These are phyloP conservation scores for Dioszegia hungarica DNA, from an alignment of 768 basidiomycete genomes.

Conservation along the genomic window DNA sequence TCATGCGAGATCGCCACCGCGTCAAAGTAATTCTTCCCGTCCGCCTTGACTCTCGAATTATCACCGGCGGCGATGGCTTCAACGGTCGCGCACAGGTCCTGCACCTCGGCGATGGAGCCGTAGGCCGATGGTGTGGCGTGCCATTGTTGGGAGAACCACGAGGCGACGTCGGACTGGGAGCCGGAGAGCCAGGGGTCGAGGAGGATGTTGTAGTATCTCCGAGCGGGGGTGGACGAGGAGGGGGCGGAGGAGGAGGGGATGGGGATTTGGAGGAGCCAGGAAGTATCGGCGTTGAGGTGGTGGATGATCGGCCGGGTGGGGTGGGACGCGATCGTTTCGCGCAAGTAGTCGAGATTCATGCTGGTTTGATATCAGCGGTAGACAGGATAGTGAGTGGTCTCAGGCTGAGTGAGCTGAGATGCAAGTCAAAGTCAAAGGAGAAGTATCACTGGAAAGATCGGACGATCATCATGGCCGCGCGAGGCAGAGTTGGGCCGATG, in stretches of 20 bases:
- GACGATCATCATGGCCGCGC: background rate
- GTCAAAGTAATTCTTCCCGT: conserved; percentile 3
- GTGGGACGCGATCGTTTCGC: background rate
- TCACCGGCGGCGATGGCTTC: background rate
- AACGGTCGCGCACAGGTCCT: conserved; percentile 8
- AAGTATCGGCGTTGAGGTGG: conserved; percentile 20
- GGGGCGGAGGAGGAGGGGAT: conserved; percentile 2
- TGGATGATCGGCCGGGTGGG: conserved; percentile 1
- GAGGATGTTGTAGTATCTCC: conserved; percentile 21
- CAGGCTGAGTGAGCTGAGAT: too few species aligned
- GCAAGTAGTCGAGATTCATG: background rate
- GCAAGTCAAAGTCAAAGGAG: too few species aligned
- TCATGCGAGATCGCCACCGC: conserved; percentile 23
- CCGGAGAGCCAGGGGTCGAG: conserved; percentile 20
- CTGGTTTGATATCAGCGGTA: background rate
- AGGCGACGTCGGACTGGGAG: conserved; percentile 18
- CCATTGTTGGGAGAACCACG: conserved; percentile 16
- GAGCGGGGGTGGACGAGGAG: background rate
- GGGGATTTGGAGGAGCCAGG: conserved; percentile 21
- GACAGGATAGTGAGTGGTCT: too few species aligned
- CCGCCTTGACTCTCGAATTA: background rate
- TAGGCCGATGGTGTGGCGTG: conserved; percentile 14
- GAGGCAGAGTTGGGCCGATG: too few species aligned
- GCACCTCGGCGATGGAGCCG: conserved; percentile 2
- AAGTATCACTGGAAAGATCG: background rate